phyloP scores from a whole-genome alignment of 345 rosid species.

The Trapa incisa region DNA sequence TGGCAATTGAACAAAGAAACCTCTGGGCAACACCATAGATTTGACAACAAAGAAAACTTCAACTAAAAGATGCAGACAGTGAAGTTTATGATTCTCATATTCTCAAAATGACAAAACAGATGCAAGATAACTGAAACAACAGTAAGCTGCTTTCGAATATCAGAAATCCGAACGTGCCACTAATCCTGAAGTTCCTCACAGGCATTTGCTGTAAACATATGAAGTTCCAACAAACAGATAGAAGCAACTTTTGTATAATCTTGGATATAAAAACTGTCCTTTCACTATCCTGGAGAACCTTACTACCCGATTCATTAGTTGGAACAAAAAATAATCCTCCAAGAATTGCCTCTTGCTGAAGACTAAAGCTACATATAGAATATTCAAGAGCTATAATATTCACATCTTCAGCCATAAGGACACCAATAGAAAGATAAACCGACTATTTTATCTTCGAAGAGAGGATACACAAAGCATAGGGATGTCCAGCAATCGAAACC shows the following conservation, averaged over 20 bases:
- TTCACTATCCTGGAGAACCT: background rate
- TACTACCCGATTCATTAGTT: background rate
- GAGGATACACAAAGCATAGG: background rate
- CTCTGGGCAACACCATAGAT: background rate
- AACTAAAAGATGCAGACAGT: background rate
- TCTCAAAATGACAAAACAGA: background rate
- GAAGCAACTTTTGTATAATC: background rate
- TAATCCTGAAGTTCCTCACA: background rate
- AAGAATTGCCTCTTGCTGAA: background rate
- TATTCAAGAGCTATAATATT: background rate
- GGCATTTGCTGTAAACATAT: background rate
- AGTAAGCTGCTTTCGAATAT: background rate
- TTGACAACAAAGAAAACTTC: background rate
- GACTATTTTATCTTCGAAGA: background rate
- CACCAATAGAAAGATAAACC: background rate
- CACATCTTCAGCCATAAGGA: background rate
- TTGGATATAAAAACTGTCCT: background rate
- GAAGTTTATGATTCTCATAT: background rate
- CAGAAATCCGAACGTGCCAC: constrained; percentile 1
- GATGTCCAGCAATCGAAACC: background rate
- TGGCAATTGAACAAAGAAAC: background rate
- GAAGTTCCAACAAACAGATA: background rate
- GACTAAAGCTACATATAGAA: background rate
- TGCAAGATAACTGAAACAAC: background rate
- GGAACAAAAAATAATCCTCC: background rate